phyloP scores from a whole-genome alignment of 2,329 filamentous ascomycete genomes.

The Pochonia chlamydosporia region DNA sequence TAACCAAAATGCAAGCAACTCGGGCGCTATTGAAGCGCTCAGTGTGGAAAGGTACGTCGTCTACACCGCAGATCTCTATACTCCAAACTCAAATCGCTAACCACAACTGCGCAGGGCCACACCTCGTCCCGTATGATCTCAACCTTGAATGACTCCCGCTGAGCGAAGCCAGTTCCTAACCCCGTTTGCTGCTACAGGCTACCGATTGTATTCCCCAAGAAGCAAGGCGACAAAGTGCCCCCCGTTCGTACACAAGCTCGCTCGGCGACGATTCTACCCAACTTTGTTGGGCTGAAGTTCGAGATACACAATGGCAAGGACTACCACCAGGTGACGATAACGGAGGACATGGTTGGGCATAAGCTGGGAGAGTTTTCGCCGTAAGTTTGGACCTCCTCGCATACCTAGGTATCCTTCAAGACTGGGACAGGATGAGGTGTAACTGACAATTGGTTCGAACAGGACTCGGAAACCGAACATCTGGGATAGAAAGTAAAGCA shows the following conservation, averaged over 20 bases:
- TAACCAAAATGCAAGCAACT: slow-evolving; percentile 59
- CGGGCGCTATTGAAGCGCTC: slow-evolving; percentile 66
- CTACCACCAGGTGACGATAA: slow-evolving; percentile 77
- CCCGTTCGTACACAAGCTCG: slow-evolving; percentile 85
- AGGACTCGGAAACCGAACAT: slow-evolving; percentile 56
- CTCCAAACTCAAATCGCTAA: not conserved
- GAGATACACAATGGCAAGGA: slow-evolving; percentile 88
- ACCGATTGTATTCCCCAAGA: slow-evolving; percentile 57
- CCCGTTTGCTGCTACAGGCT: slow-evolving; percentile 33
- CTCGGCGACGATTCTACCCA: slow-evolving; percentile 82
- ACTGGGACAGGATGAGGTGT: not conserved
- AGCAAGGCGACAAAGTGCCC: slow-evolving; percentile 55
- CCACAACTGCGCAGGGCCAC: slow-evolving; percentile 34
- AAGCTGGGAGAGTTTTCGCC: slow-evolving; percentile 88
- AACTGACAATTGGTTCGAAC: slow-evolving; percentile 5
- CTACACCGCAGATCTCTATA: not conserved
- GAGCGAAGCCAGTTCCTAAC: slow-evolving; percentile 7
- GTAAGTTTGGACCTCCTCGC: slow-evolving; percentile 47
- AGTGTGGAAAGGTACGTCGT: slow-evolving; percentile 73
- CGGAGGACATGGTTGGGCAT: slow-evolving; percentile 93
- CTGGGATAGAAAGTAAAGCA: slow-evolving; percentile 35
- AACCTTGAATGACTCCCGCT: not conserved
- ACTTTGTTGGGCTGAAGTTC: slow-evolving; percentile 85
- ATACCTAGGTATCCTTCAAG: not conserved
- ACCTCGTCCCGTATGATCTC: slow-evolving; percentile 46